Base-by-base conservation (phyloP, 2,329 filamentous ascomycete species). In the Pseudogymnoascus sp. region DNA sequence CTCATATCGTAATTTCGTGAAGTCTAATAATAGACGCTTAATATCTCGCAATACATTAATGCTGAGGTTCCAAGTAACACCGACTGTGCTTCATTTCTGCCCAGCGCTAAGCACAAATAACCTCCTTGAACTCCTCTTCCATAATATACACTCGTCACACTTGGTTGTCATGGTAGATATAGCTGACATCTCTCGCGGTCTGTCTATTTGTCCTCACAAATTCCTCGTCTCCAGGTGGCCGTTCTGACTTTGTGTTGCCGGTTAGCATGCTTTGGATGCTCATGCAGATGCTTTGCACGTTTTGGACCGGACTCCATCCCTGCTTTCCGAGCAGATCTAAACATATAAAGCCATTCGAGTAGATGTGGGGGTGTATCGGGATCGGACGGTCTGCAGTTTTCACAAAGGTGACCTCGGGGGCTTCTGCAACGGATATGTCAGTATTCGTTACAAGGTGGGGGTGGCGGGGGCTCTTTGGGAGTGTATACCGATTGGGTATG, bases 181-280 rank as follows among this genome's bases (percentile, higher is more conserved):
- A 99, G 70, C 89, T 87, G 66, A 99, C 96, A 75, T 99, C 93
- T 69, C 89, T 84, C 53, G 93, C 91, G 40, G 93, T 82, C 67
- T 87, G 83, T 25, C 85, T 85, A 73, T 97, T 96, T 65, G 84
- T 85, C 62, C 85, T 82, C 25, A 96, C 92, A 72, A 99, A 97
- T 10, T 95, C 89, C 63, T 89, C 90, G 72, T 99, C 92, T 3
- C 93, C 95, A 0, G 89, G 89, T 0, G 95, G 95, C 36, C 95
- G 83, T 77, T 97, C 93, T 71, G 93, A 89, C 78, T 93, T 93
- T 10, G 85, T 89, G 75, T 99, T 99, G 66, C 93, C 92, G 1
- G 95, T 97, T 72, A 99, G 78, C 95, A 99, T 99, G 78, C 91
- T 96, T 78, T 99, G 95, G 62, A 99, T 84, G 75, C 91, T 96